Evolutionary conservation across 345 rosid species (phyloP), one percentile per base, ranked within the genome.

Genomic region (Hirschfeldia incana): DNA sequence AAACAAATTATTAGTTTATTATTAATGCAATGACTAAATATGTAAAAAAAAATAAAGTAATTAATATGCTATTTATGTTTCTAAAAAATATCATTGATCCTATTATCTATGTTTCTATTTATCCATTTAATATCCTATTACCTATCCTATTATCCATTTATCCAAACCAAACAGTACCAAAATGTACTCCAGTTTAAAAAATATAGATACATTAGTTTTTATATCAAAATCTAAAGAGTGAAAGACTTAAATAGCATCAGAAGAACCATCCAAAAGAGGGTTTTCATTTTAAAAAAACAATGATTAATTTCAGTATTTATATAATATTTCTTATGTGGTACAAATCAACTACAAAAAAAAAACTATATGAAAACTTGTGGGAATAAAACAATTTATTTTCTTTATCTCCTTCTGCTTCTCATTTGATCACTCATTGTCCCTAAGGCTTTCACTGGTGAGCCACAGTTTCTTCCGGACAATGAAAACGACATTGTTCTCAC

Each of bases 361-460:
- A 67, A 79, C 74, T 73, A 74, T 73, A 73, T 58, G 33, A 33
- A 73, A 61, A 60, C 77, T 46, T 63, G 75, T 80, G 75, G 67
- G 17, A 64, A 62, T 62, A 55, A 69, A 74, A 62, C 49, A 74
- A 68, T 74, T 73, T 79, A 9, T 59, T 66, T 69, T 11, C 6
- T 60, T 67, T 6, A 27, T 55, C n/a, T 32, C 2, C 39, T 78
- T 28, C 6, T 51, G 44, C 66, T 36, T 78, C 60, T 68, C 9
- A 21, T 57, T 10, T 65, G 17, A n/a, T 72, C 72, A 81, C 70
- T 92, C 95, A 5, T 87, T 70, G 68, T 87, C 89, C 83, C 89
- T 87, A 71, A 87, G 84, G 83, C 92, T 91, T 83, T 86, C 93
- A 37, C 92, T 87, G 33, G 97, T 92, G 77, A 91, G 88, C 98